These are phyloP conservation scores for Fusarium sp. DNA, from an alignment of 2,329 filamentous ascomycete species.

Conservation along the genomic window DNA sequence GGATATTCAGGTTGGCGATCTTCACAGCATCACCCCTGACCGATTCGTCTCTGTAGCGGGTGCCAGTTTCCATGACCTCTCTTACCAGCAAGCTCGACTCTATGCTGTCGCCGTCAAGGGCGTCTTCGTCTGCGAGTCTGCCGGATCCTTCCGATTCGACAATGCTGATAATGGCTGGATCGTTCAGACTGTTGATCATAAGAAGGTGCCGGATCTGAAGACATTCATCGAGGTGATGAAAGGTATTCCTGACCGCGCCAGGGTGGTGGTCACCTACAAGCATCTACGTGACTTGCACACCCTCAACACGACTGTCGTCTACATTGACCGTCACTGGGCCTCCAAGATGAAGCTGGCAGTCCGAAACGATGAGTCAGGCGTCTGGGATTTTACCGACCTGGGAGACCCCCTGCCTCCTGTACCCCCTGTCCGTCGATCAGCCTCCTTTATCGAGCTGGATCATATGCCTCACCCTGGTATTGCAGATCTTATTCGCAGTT, in stretches of 20 bases:
- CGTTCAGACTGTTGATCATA: conserved; percentile 91
- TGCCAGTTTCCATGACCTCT: conserved; percentile 94
- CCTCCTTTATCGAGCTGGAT: conserved; percentile 91
- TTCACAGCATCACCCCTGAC: conserved; percentile 95
- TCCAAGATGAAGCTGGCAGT: conserved; percentile 93
- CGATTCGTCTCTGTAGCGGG: conserved; percentile 95
- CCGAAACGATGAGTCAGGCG: conserved; percentile 87
- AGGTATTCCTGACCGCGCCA: conserved; percentile 81
- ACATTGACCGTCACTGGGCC: conserved; percentile 95
- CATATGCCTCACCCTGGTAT: conserved; percentile 89
- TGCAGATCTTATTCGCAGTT: conserved; percentile 93
- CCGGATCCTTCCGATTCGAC: conserved; percentile 95
- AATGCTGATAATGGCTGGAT: conserved; percentile 93
- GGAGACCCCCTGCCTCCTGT: conserved; percentile 83
- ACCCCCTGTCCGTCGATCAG: conserved; percentile 78
- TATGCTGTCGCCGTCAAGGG: conserved; percentile 94
- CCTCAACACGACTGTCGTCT: conserved; percentile 90
- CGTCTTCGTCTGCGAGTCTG: conserved; percentile 94
- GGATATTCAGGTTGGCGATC: conserved; percentile 85
- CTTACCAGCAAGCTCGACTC: conserved; percentile 96
- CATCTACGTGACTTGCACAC: conserved; percentile 96
- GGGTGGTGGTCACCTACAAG: conserved; percentile 95
- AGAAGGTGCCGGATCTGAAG: conserved; percentile 87
- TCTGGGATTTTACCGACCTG: conserved; percentile 95
- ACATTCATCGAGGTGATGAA: conserved; percentile 94